phyloP scores from a whole-genome alignment of 2,329 filamentous ascomycete genomes.

The Penicillium crustosum region DNA sequence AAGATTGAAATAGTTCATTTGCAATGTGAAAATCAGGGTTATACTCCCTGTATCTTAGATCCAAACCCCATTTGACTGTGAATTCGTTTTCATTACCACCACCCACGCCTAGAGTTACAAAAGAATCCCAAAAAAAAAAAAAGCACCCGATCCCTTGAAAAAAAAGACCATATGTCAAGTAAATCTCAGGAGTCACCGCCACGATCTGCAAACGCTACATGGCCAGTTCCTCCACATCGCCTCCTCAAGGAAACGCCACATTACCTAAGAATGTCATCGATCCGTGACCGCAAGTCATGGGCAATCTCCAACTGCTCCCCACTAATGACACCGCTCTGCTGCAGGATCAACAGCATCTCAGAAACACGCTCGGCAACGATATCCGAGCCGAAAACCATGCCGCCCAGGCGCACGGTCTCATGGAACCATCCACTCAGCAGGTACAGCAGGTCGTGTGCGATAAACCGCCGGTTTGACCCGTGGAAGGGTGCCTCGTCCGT shows the following conservation, averaged over 20 bases:
- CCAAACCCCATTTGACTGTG: not conserved
- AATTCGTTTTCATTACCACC: constrained; percentile 19
- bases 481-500: constrained; percentile 65
- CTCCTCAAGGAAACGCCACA: constrained; percentile 1
- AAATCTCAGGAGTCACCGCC: constrained; percentile 5
- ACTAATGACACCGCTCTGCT: constrained; percentile 42
- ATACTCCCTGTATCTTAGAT: not conserved
- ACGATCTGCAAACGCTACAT: not conserved
- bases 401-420: constrained; percentile 55
- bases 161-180: not conserved
- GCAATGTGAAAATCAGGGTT: not conserved
- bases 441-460: constrained; percentile 64
- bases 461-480: constrained; percentile 55
- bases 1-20: not conserved
- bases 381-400: constrained; percentile 60
- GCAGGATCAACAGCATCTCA: constrained; percentile 48
- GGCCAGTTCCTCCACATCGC: not conserved
- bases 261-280: constrained; percentile 43
- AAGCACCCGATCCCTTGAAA: not conserved
- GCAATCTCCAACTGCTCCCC: constrained; percentile 39
- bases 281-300: constrained; percentile 43
- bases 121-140: not conserved
- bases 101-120: constrained; percentile 14
- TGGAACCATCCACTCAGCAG: constrained; percentile 62
- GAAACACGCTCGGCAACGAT: constrained; percentile 53